Evolutionary conservation across 371 early-diverging fungal genomes (phyloP).

Genomic region (Mucor piriformis): DNA sequence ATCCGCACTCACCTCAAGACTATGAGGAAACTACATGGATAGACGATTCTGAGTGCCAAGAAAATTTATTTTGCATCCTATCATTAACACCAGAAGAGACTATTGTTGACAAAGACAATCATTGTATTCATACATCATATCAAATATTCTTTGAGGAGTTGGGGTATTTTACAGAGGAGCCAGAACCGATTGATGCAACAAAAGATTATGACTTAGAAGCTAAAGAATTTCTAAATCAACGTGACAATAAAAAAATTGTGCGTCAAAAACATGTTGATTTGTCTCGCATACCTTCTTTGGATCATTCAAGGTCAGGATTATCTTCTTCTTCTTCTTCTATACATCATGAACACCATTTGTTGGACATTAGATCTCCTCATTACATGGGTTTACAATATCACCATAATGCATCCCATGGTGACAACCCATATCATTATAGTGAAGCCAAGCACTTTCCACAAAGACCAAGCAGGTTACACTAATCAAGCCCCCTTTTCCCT

Average conservation of each 20-base stretch:
- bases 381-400: conserved; percentile 28
- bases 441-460: background rate
- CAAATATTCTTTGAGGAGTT: conserved; percentile 39
- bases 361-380: conserved; percentile 37
- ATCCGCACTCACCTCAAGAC: conserved; percentile 8
- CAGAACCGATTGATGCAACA: conserved; percentile 36
- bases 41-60: conserved; percentile 47
- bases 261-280: conserved; percentile 32
- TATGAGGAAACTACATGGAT: conserved; percentile 30
- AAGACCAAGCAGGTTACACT: conserved; percentile 9
- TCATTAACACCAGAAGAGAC: conserved; percentile 48
- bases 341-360: conserved; percentile 28
- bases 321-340: conserved; percentile 41
- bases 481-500: background rate
- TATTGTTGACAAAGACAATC: conserved; percentile 39
- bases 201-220: conserved; percentile 38
- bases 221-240: conserved; percentile 12
- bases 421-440: background rate
- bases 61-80: conserved; percentile 41
- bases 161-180: conserved; percentile 40
- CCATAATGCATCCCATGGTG: background rate
- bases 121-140: conserved; percentile 29
- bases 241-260: conserved; percentile 20
- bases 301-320: conserved; percentile 29
- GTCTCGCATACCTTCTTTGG: conserved; percentile 21